A percentile compares a stretch with the other conserved stretches of the same genome.
Evolutionary conservation across 1,139 yeast species (phyloP).

Genomic region (Kurtzmaniella quercitrusa): DNA sequence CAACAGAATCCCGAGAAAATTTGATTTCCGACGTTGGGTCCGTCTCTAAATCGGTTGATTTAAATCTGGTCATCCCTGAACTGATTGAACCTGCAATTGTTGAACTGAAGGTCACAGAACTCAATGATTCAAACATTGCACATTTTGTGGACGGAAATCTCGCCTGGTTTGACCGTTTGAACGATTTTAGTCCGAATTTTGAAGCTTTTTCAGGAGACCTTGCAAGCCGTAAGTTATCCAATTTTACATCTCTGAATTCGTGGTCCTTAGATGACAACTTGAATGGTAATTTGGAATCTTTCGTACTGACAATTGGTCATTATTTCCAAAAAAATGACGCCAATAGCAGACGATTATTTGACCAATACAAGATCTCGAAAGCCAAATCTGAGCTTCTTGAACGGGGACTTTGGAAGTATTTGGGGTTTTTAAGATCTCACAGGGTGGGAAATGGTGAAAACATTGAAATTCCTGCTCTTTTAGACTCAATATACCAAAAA

Average conservation of each 20-base stretch:
- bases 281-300: neutral
- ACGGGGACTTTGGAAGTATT: neutral
- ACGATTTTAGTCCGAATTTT: neutral
- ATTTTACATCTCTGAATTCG: neutral
- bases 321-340: neutral
- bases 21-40: neutral
- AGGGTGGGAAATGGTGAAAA: neutral
- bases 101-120: neutral
- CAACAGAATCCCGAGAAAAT: conserved; percentile 6
- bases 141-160: conserved; percentile 7
- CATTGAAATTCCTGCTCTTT: neutral
- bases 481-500: neutral
- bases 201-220: neutral
- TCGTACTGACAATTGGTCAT: neutral
- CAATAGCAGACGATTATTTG: neutral
- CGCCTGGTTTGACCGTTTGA: neutral
- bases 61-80: neutral
- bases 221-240: neutral
- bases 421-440: neutral
- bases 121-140: neutral
- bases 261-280: neutral
- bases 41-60: neutral
- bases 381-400: neutral
- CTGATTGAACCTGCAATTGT: conserved; percentile 3
- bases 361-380: neutral